These are phyloP conservation scores for Botrytis paeoniae DNA, from an alignment of 2,329 filamentous ascomycete species.

Conservation along the genomic window DNA sequence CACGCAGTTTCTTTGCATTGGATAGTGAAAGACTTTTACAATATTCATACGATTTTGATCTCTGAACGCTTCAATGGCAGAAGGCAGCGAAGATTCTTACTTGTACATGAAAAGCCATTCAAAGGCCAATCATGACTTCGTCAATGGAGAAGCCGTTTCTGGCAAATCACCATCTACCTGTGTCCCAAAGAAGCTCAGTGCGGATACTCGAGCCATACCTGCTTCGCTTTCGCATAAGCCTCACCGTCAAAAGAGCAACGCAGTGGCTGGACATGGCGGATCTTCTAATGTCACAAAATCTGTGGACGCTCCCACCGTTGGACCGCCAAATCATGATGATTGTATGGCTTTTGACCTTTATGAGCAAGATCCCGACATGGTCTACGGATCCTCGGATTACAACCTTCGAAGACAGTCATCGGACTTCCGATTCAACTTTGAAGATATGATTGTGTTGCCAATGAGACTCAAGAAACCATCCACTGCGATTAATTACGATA, in stretches of 20 bases:
- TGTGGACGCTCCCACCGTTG: not conserved
- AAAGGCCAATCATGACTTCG: not conserved
- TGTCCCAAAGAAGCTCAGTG: slow-evolving; percentile 7
- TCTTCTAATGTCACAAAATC: not conserved
- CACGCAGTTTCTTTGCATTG: slow-evolving; percentile 2
- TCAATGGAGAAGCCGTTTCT: not conserved
- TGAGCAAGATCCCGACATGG: slow-evolving; percentile 11
- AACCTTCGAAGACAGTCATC: slow-evolving; percentile 10
- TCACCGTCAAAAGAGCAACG: not conserved
- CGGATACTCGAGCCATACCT: not conserved
- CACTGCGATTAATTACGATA: not conserved
- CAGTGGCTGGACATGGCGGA: not conserved
- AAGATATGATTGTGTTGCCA: slow-evolving; percentile 19
- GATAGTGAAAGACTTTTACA: slow-evolving; percentile 7
- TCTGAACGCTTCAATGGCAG: slow-evolving; percentile 12
- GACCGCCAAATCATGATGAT: slow-evolving; percentile 6
- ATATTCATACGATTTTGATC: slow-evolving; percentile 8
- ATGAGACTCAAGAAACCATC: slow-evolving; percentile 12
- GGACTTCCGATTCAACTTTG: slow-evolving; percentile 11
- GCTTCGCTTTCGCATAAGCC: not conserved
- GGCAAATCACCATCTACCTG: not conserved
- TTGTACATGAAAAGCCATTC: slow-evolving; percentile 13
- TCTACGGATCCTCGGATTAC: slow-evolving; percentile 8
- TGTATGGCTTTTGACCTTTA: slow-evolving; percentile 18
- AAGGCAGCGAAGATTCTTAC: slow-evolving; percentile 17